These are phyloP conservation scores for Hirsutella thompsonii DNA, from an alignment of 2,329 filamentous ascomycete genomes.

Conservation along the genomic window DNA sequence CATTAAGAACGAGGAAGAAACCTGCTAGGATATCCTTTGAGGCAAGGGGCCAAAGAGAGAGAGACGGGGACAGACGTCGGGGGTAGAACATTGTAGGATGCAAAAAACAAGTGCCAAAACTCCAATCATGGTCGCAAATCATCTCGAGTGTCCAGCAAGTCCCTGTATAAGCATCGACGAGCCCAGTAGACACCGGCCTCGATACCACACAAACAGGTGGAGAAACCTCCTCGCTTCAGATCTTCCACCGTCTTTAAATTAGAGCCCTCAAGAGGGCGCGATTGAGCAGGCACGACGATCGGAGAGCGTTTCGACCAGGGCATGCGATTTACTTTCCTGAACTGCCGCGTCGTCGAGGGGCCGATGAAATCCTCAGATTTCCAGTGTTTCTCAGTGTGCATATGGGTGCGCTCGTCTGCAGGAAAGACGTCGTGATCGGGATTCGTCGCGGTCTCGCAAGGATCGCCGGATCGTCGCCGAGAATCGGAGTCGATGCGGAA, in stretches of 20 bases:
- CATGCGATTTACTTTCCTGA: no score
- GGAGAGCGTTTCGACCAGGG: no score
- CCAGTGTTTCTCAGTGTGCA: no score
- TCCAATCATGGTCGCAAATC: constrained; percentile 7
- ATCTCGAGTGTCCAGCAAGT: constrained; percentile 2
- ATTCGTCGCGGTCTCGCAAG: no score
- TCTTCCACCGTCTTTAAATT: constrained; percentile 1
- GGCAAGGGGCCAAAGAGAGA: constrained; percentile 7
- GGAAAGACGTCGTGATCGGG: no score
- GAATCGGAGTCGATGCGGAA: neutral
- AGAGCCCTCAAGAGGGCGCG: neutral
- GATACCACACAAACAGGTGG: neutral
- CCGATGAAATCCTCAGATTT: no score
- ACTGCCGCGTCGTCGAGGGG: no score
- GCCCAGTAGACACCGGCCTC: neutral
- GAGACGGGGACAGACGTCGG: constrained; percentile 8
- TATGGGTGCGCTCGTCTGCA: no score
- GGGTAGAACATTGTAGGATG: constrained; percentile 6
- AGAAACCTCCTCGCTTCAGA: neutral
- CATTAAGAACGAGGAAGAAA: constrained; percentile 5
- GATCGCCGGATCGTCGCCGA: no score
- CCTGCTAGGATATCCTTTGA: constrained; percentile 7
- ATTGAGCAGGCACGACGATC: no score
- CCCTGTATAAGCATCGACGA: neutral
- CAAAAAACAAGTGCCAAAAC: constrained; percentile 17